Percentiles rank a stretch among this genome's conserved stretches.
These are phyloP conservation scores for Aureobasidium namibiae DNA, from an alignment of 2,329 filamentous ascomycete genomes.

Conservation along the genomic window DNA sequence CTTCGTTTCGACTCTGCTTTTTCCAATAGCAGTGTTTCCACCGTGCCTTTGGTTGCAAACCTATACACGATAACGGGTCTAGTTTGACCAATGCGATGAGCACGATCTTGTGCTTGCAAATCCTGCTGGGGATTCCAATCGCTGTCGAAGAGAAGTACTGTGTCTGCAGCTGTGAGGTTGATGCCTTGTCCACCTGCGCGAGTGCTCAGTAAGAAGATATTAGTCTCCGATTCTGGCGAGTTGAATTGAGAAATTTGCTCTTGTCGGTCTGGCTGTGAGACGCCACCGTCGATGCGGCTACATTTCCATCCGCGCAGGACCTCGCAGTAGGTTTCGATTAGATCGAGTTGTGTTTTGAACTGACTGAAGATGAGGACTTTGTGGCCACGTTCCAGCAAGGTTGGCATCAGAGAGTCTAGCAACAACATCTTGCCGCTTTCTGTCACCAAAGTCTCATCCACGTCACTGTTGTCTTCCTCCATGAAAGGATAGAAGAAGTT, in stretches of 20 bases:
- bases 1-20: conserved; percentile 87
- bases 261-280: conserved; percentile 57
- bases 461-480: conserved; percentile 49
- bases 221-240: conserved; percentile 32
- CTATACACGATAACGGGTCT: conserved; percentile 88
- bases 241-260: conserved; percentile 43
- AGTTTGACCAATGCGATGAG: conserved; percentile 89
- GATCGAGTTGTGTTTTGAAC: conserved; percentile 88
- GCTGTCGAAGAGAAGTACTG: conserved; percentile 82
- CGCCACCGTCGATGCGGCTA: conserved; percentile 85
- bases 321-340: conserved; percentile 76
- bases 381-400: conserved; percentile 64
- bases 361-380: conserved; percentile 96
- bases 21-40: conserved; percentile 79
- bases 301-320: conserved; percentile 71
- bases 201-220: conserved; percentile 81
- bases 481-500: conserved; percentile 92
- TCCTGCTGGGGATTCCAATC: conserved; percentile 98
- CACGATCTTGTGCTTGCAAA: conserved; percentile 89
- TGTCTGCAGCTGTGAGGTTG: conserved; percentile 85
- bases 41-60: conserved; percentile 84
- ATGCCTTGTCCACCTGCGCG: conserved; percentile 91
- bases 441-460: conserved; percentile 73
- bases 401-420: conserved; percentile 74
- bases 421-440: conserved; percentile 94